Conservation (phyloP, 2,329 filamentous ascomycete genomes). For the Aspergillus brunneoviolaceus region DNA sequence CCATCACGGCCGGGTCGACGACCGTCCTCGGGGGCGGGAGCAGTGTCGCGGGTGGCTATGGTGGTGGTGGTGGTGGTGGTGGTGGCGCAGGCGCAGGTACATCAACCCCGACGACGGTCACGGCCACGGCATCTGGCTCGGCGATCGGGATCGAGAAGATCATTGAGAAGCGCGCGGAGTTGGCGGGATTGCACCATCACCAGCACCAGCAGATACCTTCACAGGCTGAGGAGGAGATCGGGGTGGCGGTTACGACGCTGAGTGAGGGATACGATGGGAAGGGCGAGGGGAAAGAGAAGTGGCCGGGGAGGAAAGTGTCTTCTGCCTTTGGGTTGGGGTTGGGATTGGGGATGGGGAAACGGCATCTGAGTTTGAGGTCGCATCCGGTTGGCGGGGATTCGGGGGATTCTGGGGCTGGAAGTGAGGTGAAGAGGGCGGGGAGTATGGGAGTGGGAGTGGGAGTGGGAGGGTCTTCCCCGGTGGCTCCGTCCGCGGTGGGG, state of each 20-base stretch:
- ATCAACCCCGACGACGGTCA: not conserved
- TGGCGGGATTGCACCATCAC: no score
- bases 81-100: not conserved
- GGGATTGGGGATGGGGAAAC: not conserved
- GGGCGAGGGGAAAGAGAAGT: not conserved
- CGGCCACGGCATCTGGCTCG: not conserved
- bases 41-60: not conserved
- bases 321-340: not conserved
- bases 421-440: not conserved
- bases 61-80: not conserved
- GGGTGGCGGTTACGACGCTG: no score
- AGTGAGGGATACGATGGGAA: not conserved
- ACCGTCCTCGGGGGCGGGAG: conserved; percentile 6
- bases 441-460: not conserved
- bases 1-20: conserved; percentile 21
- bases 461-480: not conserved
- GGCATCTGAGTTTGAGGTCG: not conserved
- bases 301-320: not conserved
- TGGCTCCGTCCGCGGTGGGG: no score
- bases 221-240: no score
- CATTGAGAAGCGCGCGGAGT: not conserved
- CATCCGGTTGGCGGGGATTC: not conserved
- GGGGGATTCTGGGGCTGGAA: not conserved
- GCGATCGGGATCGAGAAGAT: not conserved
- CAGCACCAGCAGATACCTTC: no score